Conservation (phyloP, 305 asterid genomes). For the Solanum hybrid region DNA sequence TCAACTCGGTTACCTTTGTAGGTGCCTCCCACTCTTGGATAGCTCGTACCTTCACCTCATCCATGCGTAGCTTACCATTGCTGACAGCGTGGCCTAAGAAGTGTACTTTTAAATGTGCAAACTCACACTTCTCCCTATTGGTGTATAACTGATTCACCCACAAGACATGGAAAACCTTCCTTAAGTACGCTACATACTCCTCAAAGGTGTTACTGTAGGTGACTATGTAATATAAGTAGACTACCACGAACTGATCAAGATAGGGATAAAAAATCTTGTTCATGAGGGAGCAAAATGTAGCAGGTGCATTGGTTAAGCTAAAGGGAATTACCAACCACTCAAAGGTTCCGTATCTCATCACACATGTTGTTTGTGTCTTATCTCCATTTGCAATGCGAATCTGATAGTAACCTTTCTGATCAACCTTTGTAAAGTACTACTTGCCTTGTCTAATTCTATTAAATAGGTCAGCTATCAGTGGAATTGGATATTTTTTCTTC, state of each 20-base stretch:
- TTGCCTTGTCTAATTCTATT: too few species aligned
- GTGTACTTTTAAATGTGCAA: neutral
- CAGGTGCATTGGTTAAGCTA: neutral
- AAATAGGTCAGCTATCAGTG: too few species aligned
- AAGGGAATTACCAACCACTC: neutral
- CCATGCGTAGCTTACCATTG: neutral
- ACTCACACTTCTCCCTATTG: neutral
- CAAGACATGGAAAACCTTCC: neutral
- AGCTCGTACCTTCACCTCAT: neutral
- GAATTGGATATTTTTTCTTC: too few species aligned
- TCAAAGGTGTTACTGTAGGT: neutral
- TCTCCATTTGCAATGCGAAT: too few species aligned
- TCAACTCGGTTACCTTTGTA: neutral
- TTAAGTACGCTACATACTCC: neutral
- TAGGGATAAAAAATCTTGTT: neutral
- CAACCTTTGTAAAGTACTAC: too few species aligned
- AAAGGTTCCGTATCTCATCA: neutral
- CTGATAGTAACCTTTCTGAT: too few species aligned
- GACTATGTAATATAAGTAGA: neutral
- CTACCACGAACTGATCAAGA: neutral
- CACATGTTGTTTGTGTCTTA: neutral
- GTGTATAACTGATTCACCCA: neutral
- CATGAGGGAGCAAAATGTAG: neutral
- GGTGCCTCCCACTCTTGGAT: neutral
- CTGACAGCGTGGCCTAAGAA: neutral